Conservation (phyloP, 176 grass and related monocot genomes). For the Aegilops tauschii region DNA sequence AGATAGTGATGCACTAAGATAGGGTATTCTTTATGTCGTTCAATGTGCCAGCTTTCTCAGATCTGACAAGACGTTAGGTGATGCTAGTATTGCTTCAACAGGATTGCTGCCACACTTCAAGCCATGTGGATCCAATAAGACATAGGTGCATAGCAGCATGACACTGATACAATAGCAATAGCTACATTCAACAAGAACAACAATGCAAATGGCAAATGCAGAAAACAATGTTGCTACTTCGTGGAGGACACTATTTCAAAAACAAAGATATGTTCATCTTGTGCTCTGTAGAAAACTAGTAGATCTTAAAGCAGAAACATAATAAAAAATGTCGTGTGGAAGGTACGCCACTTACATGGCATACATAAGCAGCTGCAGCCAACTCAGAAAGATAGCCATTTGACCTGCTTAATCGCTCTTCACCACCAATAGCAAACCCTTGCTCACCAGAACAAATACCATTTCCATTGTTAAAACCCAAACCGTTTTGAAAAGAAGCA, state of each 20-base stretch:
- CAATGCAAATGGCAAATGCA: not conserved
- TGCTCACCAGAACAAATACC: constrained; percentile 64
- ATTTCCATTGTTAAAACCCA: constrained; percentile 86
- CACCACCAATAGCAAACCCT: constrained; percentile 85
- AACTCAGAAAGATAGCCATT: constrained; percentile 91
- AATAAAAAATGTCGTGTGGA: not conserved
- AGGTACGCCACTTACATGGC: constrained; percentile 66
- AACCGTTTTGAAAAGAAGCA: constrained; percentile 63
- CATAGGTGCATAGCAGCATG: not conserved
- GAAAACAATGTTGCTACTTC: not conserved
- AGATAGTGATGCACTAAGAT: not conserved
- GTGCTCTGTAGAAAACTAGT: not conserved
- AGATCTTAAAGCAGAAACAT: not conserved
- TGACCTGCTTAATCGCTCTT: constrained; percentile 62
- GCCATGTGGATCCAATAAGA: not conserved
- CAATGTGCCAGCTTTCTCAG: not conserved
- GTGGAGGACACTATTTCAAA: not conserved
- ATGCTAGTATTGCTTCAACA: not conserved
- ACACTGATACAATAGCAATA: not conserved
- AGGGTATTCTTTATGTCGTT: not conserved
- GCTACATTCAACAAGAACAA: not conserved
- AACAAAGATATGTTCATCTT: not conserved
- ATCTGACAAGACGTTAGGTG: not conserved
- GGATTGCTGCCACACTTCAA: not conserved
- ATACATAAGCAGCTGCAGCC: constrained; percentile 87